Base-by-base conservation (phyloP, 2,329 filamentous ascomycete species). In the Plenodomus biglobosus region DNA sequence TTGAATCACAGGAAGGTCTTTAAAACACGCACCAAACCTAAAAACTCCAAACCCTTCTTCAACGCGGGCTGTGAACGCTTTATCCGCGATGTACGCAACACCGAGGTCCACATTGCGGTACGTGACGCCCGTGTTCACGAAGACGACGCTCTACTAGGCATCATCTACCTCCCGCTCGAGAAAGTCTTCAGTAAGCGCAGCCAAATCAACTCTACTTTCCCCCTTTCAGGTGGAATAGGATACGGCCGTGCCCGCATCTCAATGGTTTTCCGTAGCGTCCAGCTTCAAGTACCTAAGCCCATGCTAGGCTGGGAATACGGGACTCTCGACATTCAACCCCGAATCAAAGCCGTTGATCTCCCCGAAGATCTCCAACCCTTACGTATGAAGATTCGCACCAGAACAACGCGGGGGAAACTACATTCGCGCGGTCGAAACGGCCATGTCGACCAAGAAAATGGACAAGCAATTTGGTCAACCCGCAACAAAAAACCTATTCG, bases 1-100 rank as follows among this genome's bases (percentile, higher is more conserved):
- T 71, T 90, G 56, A 89, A 90, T 63, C 86, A 90, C 62, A 80
- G 80, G 55, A 89, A 81, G 48, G 72, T 81, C 11, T 91, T 85
- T 73, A 84, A 80, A 59, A 88, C 87, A 1, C 76, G 87, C 15
- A 88, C 87, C 0, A 90, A 91, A 70, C 87, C 87, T 1, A 88
- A 89, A 72, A 90, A 89, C 53, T 80, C 84, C 0, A 89, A 88
- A 59, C 87, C 87, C 0, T 90, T 90, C 69, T 90, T 87, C 76
- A 90, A 90, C 55, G 87, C 87, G 2, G 85, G 85, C 5, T 88
- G 83, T 1, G 87, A 91, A 66, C 80, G 85, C 4, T 88, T 89
- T 54, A 78, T 90, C 34, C 76, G 82, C 11, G 84, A 90, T 64
- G 89, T 86, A 80, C 76, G 75, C 15, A 82, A 78, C 11, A 80